Percentiles rank a stretch among this genome's conserved stretches.
phyloP scores from a whole-genome alignment of 1,139 yeast species.

The Waltiozyma solani region DNA sequence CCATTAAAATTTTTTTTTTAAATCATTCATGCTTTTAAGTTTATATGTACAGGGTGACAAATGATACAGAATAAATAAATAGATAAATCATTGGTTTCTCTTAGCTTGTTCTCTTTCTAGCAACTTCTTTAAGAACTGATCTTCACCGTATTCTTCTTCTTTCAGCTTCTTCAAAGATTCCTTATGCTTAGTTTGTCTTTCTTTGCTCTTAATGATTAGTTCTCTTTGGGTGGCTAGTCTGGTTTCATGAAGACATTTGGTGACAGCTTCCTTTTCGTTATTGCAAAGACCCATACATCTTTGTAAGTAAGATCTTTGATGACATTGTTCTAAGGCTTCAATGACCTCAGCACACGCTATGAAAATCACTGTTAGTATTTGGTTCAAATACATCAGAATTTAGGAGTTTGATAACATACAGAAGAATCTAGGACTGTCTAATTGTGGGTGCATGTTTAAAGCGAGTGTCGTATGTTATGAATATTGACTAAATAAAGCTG shows the following conservation, averaged over 20 bases:
- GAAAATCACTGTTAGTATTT: constrained; percentile 2
- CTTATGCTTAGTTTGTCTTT: constrained; percentile 44
- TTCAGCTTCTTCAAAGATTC: constrained; percentile 49
- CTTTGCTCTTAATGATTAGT: constrained; percentile 47
- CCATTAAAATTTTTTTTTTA: too few relatives aligned
- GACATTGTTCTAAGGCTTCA: constrained; percentile 87
- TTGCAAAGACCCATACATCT: constrained; percentile 84
- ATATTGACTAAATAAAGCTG: too few relatives aligned
- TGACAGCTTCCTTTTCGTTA: constrained; percentile 69
- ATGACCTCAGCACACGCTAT: constrained; percentile 70
- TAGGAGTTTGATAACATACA: constrained; percentile 18
- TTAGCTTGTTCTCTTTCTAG: constrained; percentile 31
- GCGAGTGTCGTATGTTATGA: too few relatives aligned
- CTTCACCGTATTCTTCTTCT: constrained; percentile 78
- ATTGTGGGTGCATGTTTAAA: constrained; percentile 29
- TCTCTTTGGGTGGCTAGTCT: constrained; percentile 59
- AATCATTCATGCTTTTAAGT: too few relatives aligned
- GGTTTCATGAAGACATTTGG: constrained; percentile 72
- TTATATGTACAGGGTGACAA: too few relatives aligned
- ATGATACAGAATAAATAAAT: background rate
- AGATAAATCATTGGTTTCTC: constrained; percentile 4
- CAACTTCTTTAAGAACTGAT: constrained; percentile 59
- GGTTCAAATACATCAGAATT: background rate
- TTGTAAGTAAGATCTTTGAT: constrained; percentile 56
- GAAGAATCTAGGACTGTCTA: constrained; percentile 30